A percentile compares a stretch with the other conserved stretches of the same genome.
phyloP scores from a whole-genome alignment of 2,329 filamentous ascomycete genomes.

The Trichoderma oligosporum region DNA sequence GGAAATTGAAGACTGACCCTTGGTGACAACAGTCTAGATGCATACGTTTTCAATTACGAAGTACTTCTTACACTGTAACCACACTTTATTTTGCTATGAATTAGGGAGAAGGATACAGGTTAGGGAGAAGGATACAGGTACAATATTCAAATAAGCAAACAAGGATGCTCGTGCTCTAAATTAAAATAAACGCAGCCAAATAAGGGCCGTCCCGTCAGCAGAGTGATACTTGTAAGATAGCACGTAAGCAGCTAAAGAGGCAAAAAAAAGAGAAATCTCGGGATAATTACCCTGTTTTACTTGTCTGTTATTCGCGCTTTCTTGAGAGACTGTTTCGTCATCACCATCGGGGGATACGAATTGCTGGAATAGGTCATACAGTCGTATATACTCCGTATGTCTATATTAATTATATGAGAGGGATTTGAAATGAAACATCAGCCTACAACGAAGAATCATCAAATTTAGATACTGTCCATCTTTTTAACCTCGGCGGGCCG shows the following conservation, averaged over 20 bases:
- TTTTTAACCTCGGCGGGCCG: neutral
- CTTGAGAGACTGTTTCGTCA: neutral
- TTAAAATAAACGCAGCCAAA: too few relatives aligned
- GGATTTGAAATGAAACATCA: neutral
- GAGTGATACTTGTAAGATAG: neutral
- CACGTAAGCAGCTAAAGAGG: neutral
- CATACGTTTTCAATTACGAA: neutral
- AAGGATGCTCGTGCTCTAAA: too few relatives aligned
- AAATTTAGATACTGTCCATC: neutral
- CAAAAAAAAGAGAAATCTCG: neutral
- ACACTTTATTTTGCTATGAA: too few relatives aligned
- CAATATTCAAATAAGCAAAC: too few relatives aligned
- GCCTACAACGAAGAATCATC: too few relatives aligned
- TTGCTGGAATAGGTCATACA: too few relatives aligned
- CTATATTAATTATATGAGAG: too few relatives aligned
- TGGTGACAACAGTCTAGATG: neutral
- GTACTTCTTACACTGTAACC: too few relatives aligned
- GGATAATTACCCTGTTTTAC: neutral
- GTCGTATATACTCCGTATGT: too few relatives aligned
- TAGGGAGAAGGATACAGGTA: too few relatives aligned
- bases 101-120: too few relatives aligned
- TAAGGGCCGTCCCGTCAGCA: conserved; percentile 3
- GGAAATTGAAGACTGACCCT: neutral
- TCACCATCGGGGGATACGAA: too few relatives aligned
- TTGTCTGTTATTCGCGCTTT: neutral